Evolutionary conservation across 768 basidiomycete genomes (phyloP).

Genomic region (Amanita inopinata): DNA sequence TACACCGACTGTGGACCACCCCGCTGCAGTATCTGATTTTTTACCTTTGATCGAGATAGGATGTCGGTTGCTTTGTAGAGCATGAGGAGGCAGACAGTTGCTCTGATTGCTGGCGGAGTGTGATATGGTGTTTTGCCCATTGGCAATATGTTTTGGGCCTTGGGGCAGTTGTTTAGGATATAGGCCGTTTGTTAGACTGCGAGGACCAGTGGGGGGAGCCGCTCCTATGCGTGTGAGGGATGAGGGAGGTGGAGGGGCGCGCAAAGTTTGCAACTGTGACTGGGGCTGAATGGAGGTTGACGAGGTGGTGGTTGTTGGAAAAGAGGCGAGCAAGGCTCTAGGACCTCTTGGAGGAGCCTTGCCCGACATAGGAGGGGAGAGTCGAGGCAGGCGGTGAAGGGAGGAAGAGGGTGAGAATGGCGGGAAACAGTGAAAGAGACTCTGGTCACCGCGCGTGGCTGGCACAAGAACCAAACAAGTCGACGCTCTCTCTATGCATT

Average conservation of each 20-base stretch:
- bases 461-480: not conserved
- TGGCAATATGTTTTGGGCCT: constrained; percentile 33
- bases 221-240: constrained; percentile 35
- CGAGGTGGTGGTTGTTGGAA: constrained; percentile 21
- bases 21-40: constrained; percentile 18
- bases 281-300: constrained; percentile 16
- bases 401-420: constrained; percentile 5
- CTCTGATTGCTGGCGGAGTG: constrained; percentile 11
- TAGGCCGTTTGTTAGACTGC: constrained; percentile 40
- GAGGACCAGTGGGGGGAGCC: constrained; percentile 56
- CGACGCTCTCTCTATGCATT: not conserved
- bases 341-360: constrained; percentile 72
- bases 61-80: constrained; percentile 21
- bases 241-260: constrained; percentile 12
- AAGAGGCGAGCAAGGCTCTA: constrained; percentile 50
- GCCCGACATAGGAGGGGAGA: constrained; percentile 46
- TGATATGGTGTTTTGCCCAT: constrained; percentile 22
- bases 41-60: constrained; percentile 31
- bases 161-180: constrained; percentile 20
- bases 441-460: not conserved
- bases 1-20: constrained; percentile 16
- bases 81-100: constrained; percentile 18
- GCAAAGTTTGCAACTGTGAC: constrained; percentile 15
- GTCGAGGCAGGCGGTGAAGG: not conserved
- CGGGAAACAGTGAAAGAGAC: not conserved